Evolutionary conservation across 345 rosid genomes (phyloP), one percentile per base, ranked within the genome.

Genomic region (Citrus australasica): DNA sequence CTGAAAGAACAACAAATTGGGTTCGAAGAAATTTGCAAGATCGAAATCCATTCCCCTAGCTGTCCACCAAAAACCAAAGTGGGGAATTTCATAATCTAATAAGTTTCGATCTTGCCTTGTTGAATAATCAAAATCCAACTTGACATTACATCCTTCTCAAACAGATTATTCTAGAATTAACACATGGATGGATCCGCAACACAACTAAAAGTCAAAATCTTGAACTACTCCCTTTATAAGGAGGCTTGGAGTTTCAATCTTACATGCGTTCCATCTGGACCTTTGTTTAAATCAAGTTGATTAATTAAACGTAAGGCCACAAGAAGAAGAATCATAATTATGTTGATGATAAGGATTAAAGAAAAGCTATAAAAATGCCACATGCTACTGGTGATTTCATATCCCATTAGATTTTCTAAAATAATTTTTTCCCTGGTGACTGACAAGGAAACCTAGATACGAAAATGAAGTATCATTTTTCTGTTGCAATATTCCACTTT

Each of bases 241-340:
- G 83, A 75, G 51, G n/a, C 59, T 79, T 76, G 64, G 76, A 42
- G 69, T 53, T 76, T 19, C 38, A 30, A 59, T 75, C 68, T 72
- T 85, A 82, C 79, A 73, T 82, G 86, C 86, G 78, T 80, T 80
- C 75, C 84, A 73, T 83, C 80, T 76, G 79, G 87, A 78, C 80
- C 40, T 64, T 76, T 73, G 71, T 79, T 60, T 48, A 84, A 73
- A 75, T 77, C 82, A 73, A 71, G 37, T 66, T 69, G 74, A 80
- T 75, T 81, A 76, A 68, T 77, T 69, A 81, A 83, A 81, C 46
- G n/a, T 16, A 64, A 77, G 56, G 48, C 42, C 81, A 53, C 77
- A 37, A 25, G 35, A 67, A 37, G 74, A 81, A 58, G 73, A 65
- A 74, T 78, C 83, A 77, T 84, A 62, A 79, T 84, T 76, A 78